Conservation (phyloP, 495 filamentous ascomycete genomes). For the Venustampulla echinocandica region DNA sequence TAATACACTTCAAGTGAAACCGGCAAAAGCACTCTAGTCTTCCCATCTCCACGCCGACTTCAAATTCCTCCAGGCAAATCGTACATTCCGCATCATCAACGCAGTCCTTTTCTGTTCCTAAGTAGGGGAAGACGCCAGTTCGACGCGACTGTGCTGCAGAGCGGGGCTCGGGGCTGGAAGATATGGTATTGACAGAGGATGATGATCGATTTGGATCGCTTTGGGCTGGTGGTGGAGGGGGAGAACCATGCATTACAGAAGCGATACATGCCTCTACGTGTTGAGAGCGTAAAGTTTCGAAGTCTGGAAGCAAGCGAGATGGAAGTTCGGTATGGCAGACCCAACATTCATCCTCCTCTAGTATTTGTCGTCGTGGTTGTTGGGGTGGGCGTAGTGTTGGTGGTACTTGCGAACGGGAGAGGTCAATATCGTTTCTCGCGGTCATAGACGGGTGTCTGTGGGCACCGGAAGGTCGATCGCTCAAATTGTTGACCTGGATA, state of each 20-base stretch:
- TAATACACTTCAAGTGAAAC: constrained; percentile 70
- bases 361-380: constrained; percentile 31
- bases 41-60: constrained; percentile 71
- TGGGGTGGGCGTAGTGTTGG: constrained; percentile 1
- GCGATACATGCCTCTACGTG: constrained; percentile 73
- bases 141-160: constrained; percentile 17
- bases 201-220: constrained; percentile 20
- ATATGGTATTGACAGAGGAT: neutral
- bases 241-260: constrained; percentile 1
- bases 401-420: neutral
- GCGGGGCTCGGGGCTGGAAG: constrained; percentile 6
- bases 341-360: constrained; percentile 85
- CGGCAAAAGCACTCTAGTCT: constrained; percentile 88
- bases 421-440: neutral
- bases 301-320: constrained; percentile 47
- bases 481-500: neutral
- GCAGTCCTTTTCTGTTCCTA: constrained; percentile 88
- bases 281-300: constrained; percentile 55
- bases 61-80: constrained; percentile 95
- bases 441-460: neutral
- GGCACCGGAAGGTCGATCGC: neutral
- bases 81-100: constrained; percentile 76
- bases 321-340: constrained; percentile 76
- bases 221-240: constrained; percentile 1
- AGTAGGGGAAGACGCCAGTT: constrained; percentile 52